These are phyloP conservation scores for Backusella psychrophila DNA, from an alignment of 192 early-diverging fungal species.

Conservation along the genomic window DNA sequence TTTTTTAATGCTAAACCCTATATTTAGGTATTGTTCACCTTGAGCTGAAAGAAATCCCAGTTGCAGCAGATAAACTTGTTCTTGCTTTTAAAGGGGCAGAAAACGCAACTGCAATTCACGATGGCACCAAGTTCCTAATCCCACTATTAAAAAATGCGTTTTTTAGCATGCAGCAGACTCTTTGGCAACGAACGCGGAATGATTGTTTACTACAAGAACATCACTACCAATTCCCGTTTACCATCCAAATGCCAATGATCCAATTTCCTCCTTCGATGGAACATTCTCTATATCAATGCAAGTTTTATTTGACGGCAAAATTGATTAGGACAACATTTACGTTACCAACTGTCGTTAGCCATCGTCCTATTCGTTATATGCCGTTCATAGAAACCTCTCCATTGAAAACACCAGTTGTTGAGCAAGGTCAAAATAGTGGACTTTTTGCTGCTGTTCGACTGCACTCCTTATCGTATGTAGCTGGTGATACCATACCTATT, in stretches of 20 bases:
- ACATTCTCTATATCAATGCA: conserved; percentile 7
- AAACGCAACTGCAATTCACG: neutral
- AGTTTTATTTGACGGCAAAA: conserved; percentile 10
- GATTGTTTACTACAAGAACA: neutral
- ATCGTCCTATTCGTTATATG: conserved; percentile 9
- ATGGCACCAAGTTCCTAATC: neutral
- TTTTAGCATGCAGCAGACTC: conserved; percentile 15
- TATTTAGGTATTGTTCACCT: conserved; percentile 14
- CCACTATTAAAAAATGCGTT: conserved; percentile 4
- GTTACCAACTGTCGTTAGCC: neutral
- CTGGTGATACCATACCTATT: conserved; percentile 13
- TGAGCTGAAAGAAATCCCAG: conserved; percentile 1
- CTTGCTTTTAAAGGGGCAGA: conserved; percentile 9
- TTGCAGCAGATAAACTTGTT: conserved; percentile 11
- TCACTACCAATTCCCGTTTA: conserved; percentile 25
- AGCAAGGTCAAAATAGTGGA: neutral
- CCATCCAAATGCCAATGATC: conserved; percentile 25
- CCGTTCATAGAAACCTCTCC: conserved; percentile 25
- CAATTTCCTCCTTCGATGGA: conserved; percentile 29
- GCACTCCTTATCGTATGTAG: conserved; percentile 17
- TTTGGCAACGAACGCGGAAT: conserved; percentile 15
- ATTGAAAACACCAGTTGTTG: conserved; percentile 9
- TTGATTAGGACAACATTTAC: conserved; percentile 12
- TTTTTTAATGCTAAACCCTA: neutral
- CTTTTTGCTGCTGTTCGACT: neutral